phyloP scores from a whole-genome alignment of 2,329 filamentous ascomycete species.

The Verticillium dahliae region DNA sequence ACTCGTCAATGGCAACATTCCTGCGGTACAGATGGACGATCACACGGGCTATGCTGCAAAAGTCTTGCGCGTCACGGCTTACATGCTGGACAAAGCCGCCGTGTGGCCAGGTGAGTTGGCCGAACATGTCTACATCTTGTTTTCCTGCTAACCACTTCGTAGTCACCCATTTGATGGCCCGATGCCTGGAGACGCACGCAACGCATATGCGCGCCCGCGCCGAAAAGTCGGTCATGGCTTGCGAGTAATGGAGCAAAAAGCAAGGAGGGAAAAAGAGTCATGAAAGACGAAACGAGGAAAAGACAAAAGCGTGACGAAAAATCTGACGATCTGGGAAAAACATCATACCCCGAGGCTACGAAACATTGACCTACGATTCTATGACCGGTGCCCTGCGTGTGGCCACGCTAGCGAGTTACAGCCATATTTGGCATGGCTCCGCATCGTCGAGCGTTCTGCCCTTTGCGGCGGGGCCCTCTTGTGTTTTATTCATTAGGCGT shows the following conservation, averaged over 20 bases:
- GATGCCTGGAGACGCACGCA: constrained; percentile 49
- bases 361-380: neutral
- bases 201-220: constrained; percentile 43
- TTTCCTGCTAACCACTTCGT: constrained; percentile 8
- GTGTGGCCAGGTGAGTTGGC: constrained; percentile 78
- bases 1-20: constrained; percentile 38
- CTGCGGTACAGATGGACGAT: constrained; percentile 48
- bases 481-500: neutral
- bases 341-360: neutral
- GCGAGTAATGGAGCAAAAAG: constrained; percentile 20
- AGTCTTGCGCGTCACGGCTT: constrained; percentile 75
- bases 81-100: constrained; percentile 80
- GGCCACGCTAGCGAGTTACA: neutral
- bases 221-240: constrained; percentile 41
- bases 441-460: neutral
- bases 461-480: neutral
- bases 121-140: no score
- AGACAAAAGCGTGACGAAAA: neutral
- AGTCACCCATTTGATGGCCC: constrained; percentile 49
- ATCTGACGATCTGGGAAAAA: neutral
- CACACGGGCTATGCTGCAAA: constrained; percentile 77
- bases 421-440: neutral
- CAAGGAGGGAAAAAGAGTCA: neutral
- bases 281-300: neutral
- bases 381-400: neutral